These are phyloP conservation scores for Termitomyces bulborhizus DNA, from an alignment of 768 basidiomycete species.

Conservation along the genomic window DNA sequence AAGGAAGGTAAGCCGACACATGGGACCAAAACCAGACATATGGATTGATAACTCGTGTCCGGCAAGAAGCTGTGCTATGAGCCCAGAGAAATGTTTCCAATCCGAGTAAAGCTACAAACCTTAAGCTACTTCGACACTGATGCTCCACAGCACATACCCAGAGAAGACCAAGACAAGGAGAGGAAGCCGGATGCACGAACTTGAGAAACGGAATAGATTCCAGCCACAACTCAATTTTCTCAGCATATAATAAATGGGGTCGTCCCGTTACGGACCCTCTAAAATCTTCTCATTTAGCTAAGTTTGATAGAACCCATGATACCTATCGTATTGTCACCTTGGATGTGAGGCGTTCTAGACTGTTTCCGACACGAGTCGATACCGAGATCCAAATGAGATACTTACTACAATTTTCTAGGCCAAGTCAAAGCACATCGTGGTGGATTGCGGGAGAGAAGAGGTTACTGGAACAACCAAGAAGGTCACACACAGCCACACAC, in stretches of 20 bases:
- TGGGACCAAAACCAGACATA: neutral
- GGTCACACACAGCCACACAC: conserved; percentile 13
- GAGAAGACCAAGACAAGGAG: no score
- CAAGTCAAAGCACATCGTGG: neutral
- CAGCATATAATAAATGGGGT: neutral
- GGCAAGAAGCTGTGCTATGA: neutral
- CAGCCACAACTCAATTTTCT: neutral
- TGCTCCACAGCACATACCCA: neutral
- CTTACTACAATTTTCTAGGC: neutral
- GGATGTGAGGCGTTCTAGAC: neutral
- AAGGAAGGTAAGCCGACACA: neutral
- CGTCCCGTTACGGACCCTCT: neutral
- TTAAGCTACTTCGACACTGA: neutral
- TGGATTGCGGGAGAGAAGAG: neutral
- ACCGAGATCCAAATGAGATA: neutral
- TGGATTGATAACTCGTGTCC: neutral
- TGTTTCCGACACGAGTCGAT: neutral
- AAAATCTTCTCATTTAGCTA: neutral
- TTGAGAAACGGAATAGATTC: neutral
- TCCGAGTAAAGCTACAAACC: neutral
- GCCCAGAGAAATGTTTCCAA: neutral
- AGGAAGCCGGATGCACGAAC: neutral
- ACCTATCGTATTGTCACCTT: neutral
- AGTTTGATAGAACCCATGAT: neutral
- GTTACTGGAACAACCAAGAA: neutral